A percentile compares a stretch with the other conserved stretches of the same genome.
phyloP scores from a whole-genome alignment of 139 green algal genomes.

The Klebsormidium nitens region DNA sequence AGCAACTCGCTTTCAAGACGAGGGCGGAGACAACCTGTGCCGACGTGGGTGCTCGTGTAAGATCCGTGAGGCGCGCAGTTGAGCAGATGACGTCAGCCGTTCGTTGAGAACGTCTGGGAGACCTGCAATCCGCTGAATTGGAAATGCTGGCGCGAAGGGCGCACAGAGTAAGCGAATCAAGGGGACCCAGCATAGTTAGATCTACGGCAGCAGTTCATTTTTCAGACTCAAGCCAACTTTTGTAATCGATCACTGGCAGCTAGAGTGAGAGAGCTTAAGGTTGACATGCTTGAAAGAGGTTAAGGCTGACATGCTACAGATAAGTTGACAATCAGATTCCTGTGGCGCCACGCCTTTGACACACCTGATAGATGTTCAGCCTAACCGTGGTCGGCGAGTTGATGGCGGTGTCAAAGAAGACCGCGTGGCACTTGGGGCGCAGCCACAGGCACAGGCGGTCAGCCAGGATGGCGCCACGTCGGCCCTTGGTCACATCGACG shows the following conservation, averaged over 20 bases:
- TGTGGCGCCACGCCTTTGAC: not conserved
- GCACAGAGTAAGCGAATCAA: too few species aligned
- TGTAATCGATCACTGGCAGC: too few species aligned
- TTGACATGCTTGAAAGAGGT: too few species aligned
- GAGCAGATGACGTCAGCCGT: too few species aligned
- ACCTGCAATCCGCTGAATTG: not conserved
- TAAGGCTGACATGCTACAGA: not conserved
- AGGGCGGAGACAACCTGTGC: too few species aligned
- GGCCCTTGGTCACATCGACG: constrained; percentile 48
- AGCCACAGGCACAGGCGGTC: constrained; percentile 71
- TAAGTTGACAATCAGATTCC: not conserved
- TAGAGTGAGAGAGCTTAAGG: too few species aligned
- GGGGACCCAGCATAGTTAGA: too few species aligned
- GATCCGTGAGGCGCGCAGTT: too few species aligned
- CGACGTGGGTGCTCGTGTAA: too few species aligned
- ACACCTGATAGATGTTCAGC: constrained; percentile 74
- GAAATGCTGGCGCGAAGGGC: not conserved
- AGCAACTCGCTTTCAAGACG: too few species aligned
- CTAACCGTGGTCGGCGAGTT: constrained; percentile 62
- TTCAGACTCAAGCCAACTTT: too few species aligned
- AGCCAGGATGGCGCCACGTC: constrained; percentile 16
- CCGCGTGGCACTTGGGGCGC: constrained; percentile 72
- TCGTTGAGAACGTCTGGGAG: not conserved
- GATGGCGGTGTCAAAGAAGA: constrained; percentile 78
- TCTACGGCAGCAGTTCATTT: too few species aligned